phyloP scores from a whole-genome alignment of 495 filamentous ascomycete species.

The Penicillium canariense region DNA sequence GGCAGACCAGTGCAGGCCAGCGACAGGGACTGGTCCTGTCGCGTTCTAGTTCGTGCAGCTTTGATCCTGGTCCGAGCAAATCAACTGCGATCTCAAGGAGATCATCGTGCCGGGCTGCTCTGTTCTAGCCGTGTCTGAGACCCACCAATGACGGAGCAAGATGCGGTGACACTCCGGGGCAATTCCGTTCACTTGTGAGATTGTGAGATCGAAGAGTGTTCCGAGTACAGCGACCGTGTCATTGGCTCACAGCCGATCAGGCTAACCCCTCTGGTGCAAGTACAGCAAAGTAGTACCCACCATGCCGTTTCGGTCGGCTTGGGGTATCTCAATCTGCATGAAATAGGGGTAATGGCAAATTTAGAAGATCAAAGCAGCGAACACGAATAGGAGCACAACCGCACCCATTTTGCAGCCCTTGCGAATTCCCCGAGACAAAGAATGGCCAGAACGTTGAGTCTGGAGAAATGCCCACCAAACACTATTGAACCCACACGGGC shows the following conservation, averaged over 20 bases:
- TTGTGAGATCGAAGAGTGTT: conserved; percentile 7
- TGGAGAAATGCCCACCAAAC: neutral
- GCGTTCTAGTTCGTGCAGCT: conserved; percentile 4
- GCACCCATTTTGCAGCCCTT: neutral
- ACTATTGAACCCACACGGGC: conserved; percentile 25
- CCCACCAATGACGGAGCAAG: conserved; percentile 20
- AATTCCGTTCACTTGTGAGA: neutral
- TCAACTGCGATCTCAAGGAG: conserved; percentile 7
- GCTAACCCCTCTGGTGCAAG: neutral
- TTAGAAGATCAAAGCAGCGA: neutral
- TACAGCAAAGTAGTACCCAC: too few relatives aligned
- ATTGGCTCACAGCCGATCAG: conserved; percentile 11
- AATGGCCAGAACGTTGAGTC: neutral
- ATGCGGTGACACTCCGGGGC: conserved; percentile 16
- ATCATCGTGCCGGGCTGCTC: conserved; percentile 12
- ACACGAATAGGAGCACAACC: neutral
- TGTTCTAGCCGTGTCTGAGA: conserved; percentile 18
- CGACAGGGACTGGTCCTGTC: conserved; percentile 2
- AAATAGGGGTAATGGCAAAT: neutral
- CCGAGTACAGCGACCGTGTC: neutral
- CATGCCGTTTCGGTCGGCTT: conserved; percentile 4
- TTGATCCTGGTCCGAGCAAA: conserved; percentile 7
- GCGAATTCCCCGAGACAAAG: neutral
- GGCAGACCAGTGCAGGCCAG: neutral
- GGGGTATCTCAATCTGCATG: neutral